Conservation (phyloP, 2,329 filamentous ascomycete species). For the Dactylellina parvicollis region DNA sequence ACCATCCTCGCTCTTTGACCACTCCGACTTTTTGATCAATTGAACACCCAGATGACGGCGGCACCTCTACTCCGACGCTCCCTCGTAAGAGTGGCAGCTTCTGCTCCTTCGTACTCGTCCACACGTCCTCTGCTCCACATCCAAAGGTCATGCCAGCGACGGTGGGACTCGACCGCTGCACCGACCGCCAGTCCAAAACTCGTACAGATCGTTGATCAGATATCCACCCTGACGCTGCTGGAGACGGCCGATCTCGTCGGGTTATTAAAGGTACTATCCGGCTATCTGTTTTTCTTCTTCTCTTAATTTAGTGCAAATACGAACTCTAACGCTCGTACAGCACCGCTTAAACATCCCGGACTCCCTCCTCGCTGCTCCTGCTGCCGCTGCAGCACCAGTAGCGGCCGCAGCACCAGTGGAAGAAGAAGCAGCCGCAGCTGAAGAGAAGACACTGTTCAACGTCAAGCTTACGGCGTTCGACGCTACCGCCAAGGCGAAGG, state of each 20-base stretch:
- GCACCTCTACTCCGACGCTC: conserved; percentile 50
- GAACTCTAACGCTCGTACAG: conserved; percentile 64
- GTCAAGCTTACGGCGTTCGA: conserved; percentile 94
- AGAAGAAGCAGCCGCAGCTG: conserved; percentile 85
- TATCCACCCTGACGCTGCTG: conserved; percentile 95
- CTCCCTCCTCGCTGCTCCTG: conserved; percentile 81
- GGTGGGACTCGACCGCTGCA: conserved; percentile 84
- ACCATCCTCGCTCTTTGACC: background rate
- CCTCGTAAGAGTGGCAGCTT: conserved; percentile 33
- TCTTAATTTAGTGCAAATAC: background rate
- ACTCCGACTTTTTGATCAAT: background rate
- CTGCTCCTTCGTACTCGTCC: conserved; percentile 11
- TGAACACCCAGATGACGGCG: conserved; percentile 39
- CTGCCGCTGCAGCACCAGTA: conserved; percentile 71
- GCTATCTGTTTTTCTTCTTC: background rate
- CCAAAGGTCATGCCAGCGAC: conserved; percentile 44
- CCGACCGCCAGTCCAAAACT: conserved; percentile 86
- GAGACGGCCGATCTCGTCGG: conserved; percentile 97
- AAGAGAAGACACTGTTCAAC: conserved; percentile 97
- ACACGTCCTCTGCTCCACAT: conserved; percentile 32
- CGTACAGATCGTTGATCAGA: conserved; percentile 92
- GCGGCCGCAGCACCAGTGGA: conserved; percentile 71
- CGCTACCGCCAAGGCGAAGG: conserved; percentile 88
- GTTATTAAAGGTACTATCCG: conserved; percentile 80
- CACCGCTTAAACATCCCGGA: conserved; percentile 96